A percentile compares a stretch with the other conserved stretches of the same genome.
phyloP scores from a whole-genome alignment of 805 yeast genomes.

The Yueomyces sinensis region DNA sequence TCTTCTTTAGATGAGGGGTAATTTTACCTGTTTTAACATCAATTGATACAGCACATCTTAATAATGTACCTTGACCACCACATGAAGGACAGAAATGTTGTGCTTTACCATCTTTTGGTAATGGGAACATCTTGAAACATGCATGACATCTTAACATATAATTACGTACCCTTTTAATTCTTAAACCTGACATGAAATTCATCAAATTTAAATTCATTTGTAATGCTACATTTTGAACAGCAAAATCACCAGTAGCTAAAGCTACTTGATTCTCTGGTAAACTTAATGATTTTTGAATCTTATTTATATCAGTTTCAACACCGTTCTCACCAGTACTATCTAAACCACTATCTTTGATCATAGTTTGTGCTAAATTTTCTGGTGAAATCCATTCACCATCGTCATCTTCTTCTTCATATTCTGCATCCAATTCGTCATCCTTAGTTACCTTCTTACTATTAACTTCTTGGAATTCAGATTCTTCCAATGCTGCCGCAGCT shows the following conservation, averaged over 20 bases:
- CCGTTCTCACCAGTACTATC: constrained; percentile 28
- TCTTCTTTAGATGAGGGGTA: constrained; percentile 77
- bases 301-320: constrained; percentile 22
- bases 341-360: constrained; percentile 58
- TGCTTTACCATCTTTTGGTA: constrained; percentile 62
- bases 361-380: constrained; percentile 60
- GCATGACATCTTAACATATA: constrained; percentile 97
- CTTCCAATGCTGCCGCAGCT: constrained; percentile 1
- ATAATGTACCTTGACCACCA: constrained; percentile 75
- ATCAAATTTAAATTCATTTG: constrained; percentile 81
- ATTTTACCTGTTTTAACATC: constrained; percentile 67
- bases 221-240: constrained; percentile 88
- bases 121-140: constrained; percentile 72
- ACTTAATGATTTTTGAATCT: constrained; percentile 12
- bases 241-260: constrained; percentile 89
- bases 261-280: constrained; percentile 53
- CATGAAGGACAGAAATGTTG: constrained; percentile 89
- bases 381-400: constrained; percentile 94
- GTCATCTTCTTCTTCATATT: constrained; percentile 42
- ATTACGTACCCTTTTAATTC: constrained; percentile 73
- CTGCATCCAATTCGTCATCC: constrained; percentile 11
- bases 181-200: constrained; percentile 73
- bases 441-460: constrained; percentile 2
- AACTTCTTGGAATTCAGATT: neutral
- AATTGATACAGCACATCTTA: constrained; percentile 84